phyloP scores from a whole-genome alignment of 352 stramenopile species.

The Phytophthora colocasiae region DNA sequence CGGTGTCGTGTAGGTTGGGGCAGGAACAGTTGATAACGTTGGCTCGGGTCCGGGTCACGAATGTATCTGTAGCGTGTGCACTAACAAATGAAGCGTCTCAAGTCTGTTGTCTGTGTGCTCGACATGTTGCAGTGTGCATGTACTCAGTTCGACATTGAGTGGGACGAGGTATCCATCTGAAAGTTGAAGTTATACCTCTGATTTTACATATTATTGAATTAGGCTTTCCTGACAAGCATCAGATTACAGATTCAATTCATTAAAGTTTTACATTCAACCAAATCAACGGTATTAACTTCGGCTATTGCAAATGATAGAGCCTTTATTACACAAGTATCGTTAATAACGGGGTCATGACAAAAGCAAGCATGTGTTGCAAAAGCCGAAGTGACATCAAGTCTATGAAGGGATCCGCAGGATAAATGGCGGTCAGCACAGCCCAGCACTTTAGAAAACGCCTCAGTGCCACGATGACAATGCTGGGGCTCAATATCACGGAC shows the following conservation, averaged over 20 bases:
- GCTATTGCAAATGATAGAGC: not conserved
- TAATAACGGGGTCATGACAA: not conserved
- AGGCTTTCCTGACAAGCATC: not conserved
- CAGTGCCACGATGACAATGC: constrained; percentile 16
- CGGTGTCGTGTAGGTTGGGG: constrained; percentile 22
- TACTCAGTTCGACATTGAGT: constrained; percentile 3
- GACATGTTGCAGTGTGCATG: not conserved
- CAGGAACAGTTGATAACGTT: constrained; percentile 31
- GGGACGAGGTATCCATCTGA: constrained; percentile 10
- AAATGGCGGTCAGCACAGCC: not conserved
- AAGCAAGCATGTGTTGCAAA: constrained; percentile 20
- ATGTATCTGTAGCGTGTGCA: constrained; percentile 41
- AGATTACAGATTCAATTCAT: not conserved
- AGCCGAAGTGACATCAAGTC: constrained; percentile 13
- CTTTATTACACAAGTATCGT: not conserved
- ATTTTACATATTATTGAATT: constrained; percentile 6
- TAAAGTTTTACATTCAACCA: no score
- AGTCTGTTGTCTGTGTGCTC: constrained; percentile 9
- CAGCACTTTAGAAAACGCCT: constrained; percentile 18
- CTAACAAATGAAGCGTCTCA: constrained; percentile 33
- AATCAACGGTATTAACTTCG: no score
- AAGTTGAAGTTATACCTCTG: constrained; percentile 13
- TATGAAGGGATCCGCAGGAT: constrained; percentile 26
- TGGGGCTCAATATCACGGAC: constrained; percentile 47
- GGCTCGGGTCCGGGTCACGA: constrained; percentile 9